Evolutionary conservation across 768 basidiomycete genomes (phyloP), one percentile per base, ranked within the genome.

Genomic region (Collybiopsis confluens): DNA sequence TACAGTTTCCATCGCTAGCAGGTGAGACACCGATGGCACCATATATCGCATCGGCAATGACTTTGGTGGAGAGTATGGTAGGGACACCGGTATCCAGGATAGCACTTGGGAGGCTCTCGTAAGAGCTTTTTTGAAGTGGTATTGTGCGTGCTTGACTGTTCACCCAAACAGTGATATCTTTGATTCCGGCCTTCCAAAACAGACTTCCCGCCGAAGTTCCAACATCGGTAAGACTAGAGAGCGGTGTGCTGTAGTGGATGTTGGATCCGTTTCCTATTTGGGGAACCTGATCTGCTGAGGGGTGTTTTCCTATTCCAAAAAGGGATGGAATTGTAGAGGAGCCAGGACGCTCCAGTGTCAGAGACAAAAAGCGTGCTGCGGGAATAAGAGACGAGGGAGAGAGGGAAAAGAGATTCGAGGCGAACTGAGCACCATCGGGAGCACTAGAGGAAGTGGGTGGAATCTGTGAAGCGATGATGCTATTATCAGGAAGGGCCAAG

Each of bases 71-170:
- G 1, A 92, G 64, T 46, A 92, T 90, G 13, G 77, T 54, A 0
- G 89, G 86, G 0, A 82, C 75, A 0, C 90, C 90, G 0, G 84
- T 80, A 64, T 92, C 90, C 30, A 91, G 62, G n/a, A 89, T 76
- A 3, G 86, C 88, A 41, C 75, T 79, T 0, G 87, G 88, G 37
- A 68, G 77, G 21, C 64, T 65, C 0, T 65, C 68, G 4, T 74
- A 57, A 26, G 24, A 56, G 4, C 69, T 65, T 9, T 36, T 27
- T 2, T 64, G 61, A 0, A 82, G 54, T 0, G 51, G n/a, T 8
- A 81, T 44, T 6, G 66, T 54, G 42, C 60, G 60, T 5, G 62
- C 49, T 46, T 65, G 59, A n/a, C 73, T 72, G 50, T 73, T 58
- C 37, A 70, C 65, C 54, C 74, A 79, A 16, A 76, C 69, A 1